Base-by-base conservation (phyloP, 176 grass and related monocot genomes). In the Avena atlantica region DNA sequence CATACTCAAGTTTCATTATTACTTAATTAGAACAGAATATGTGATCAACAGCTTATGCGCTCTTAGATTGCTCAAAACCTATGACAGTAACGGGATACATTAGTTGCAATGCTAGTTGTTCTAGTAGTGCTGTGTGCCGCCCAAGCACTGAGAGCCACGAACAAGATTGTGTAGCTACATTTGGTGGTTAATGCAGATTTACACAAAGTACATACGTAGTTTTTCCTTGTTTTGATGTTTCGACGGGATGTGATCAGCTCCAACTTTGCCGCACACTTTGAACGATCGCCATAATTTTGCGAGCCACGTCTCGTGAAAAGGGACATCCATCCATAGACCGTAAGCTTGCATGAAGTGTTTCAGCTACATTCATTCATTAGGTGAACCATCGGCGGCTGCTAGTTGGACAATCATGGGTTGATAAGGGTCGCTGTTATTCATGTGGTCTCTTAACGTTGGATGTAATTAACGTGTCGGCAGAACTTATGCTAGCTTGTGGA, bases 61-160 rank as follows among this genome's bases (percentile, higher is more conserved):
- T 83, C 63, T 65, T 66, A 74, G 80, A 87, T 79, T 91, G 24
- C 36, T 57, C 34, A 34, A 62, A 37, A 20, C 37, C 81, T 51
- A 23, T 59, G 66, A 87, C 83, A 87, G 85, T 17, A 50, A 84
- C 81, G 51, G 3, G 8, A 67, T 12, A 70, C 58, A 59, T 24
- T 69, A 47, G 45, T 6, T 58, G 21, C 40, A 27, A 25, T 20
- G 11, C 13, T 48, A 9, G 5, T 24, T 68, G 81, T 42, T 74
- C 2, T 31, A 31, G 29, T 19, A 74, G 47, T 12, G 61, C 2
- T 70, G 9, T n/a, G 27, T 53, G 62, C 72, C 79, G 89, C 14
- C 84, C 45, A n/a, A 73, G 79, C 72, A 79, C 5, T 47, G 16
- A 12, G 62, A 79, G 84, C 89, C 84, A 90, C 74, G 56, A 83